Base-by-base conservation (phyloP, 73 alveolate genomes). In the Symbiodinium pilosum region DNA sequence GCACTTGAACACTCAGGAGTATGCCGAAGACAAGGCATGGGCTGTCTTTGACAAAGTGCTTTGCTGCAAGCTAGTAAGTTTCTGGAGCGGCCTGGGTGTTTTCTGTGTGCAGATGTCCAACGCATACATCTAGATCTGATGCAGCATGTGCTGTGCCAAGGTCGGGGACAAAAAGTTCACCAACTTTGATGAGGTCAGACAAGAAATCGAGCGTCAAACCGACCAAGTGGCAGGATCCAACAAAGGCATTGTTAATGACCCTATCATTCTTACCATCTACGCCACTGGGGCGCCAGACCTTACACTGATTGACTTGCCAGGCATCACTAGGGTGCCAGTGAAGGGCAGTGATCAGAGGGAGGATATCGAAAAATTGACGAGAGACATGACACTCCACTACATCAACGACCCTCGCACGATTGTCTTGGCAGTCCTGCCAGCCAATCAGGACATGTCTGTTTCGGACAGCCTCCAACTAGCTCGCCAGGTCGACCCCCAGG, bases 221-320 rank as follows among this genome's bases (percentile, higher is more conserved):
- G 99, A 99, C 92, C 99, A 99, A 94, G 99, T 99, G 40, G 99
- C 99, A 7, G 99, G 99, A n/a, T 73, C 94, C 93, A 99, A 99
- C 87, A 99, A 99, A 99, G 99, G 99, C 99, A 99, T 99, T 71
- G 99, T 99, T n/a, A 99, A 99, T 93, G 99, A 99, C 43, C 99
- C 99, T 64, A 99, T 99, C 86, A 99, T 99, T 26, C 99, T 99
- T 95, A 99, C 99, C 69, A 99, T 99, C 68, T 99, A 99, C 95
- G 99, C 99, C 44, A 99, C 99, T 73, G 99, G 99, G 26, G 99
- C 99, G 86, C 99, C 99, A 2, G 99, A 99, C 99, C 99, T 99
- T 88, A 99, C 99, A 39, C 99, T 99, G 71, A 99, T 99, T 43
- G 99, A 99, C 99, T 99, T 99, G 91, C 99, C 99, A 69, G 99